phyloP scores from a whole-genome alignment of 306 rosid species.

The Mimosa bimucronata region DNA sequence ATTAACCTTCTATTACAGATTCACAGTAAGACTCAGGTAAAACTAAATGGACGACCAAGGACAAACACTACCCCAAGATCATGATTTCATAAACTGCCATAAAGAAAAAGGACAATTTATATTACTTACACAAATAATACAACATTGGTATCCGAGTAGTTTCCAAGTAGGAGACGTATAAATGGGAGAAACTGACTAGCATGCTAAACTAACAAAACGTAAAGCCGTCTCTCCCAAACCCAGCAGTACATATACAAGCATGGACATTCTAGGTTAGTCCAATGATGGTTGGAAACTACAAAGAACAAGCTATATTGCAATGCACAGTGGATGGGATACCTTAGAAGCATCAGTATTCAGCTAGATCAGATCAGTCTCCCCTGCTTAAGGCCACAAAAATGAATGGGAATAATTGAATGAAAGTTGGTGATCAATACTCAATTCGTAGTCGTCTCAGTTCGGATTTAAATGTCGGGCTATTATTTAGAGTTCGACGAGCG shows the following conservation, averaged over 20 bases:
- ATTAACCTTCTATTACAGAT: neutral
- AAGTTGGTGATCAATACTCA: conserved; percentile 54
- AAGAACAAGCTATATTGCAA: conserved; percentile 41
- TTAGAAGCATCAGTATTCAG: conserved; percentile 23
- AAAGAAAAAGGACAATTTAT: conserved; percentile 23
- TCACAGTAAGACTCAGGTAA: neutral
- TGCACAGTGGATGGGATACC: conserved; percentile 33
- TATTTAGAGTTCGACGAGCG: conserved; percentile 74
- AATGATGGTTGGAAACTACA: conserved; percentile 35
- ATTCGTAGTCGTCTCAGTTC: conserved; percentile 82
- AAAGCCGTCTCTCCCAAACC: conserved; percentile 20
- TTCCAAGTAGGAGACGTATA: neutral
- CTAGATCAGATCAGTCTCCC: conserved; percentile 34
- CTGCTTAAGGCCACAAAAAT: conserved; percentile 28
- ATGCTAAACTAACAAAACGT: conserved; percentile 18
- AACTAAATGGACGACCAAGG: neutral
- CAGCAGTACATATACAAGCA: conserved; percentile 32
- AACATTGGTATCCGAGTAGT: conserved; percentile 35
- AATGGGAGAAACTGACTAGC: conserved; percentile 36
- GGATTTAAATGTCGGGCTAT: conserved; percentile 72
- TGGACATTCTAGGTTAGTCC: conserved; percentile 32
- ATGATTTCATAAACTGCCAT: neutral
- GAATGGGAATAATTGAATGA: neutral
- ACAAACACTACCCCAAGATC: neutral
- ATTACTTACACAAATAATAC: conserved; percentile 51